phyloP scores from a whole-genome alignment of 208 protist species.

The Leishmania turanica region DNA sequence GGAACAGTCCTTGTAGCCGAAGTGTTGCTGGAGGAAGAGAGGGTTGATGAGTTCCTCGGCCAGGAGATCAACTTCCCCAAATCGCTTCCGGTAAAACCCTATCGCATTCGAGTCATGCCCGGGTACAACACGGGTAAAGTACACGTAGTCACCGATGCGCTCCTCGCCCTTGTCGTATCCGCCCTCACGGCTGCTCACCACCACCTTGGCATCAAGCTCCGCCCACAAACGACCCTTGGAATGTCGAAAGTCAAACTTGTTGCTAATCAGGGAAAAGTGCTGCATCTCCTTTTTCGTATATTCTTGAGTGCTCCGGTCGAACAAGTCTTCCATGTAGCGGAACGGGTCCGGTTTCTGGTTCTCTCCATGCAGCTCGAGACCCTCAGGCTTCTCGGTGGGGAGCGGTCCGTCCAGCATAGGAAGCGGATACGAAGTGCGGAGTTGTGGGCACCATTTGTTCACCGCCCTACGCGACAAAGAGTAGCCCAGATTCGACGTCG shows the following conservation, averaged over 20 bases:
- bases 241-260: constrained; percentile 89
- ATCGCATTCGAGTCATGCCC: constrained; percentile 71
- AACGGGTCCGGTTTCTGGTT: constrained; percentile 72
- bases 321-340: constrained; percentile 90
- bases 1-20: constrained; percentile 88
- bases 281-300: constrained; percentile 72
- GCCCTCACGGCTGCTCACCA: constrained; percentile 84
- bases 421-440: constrained; percentile 73
- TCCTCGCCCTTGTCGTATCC: constrained; percentile 93
- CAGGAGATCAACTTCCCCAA: constrained; percentile 84
- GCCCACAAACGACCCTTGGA: constrained; percentile 82
- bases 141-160: constrained; percentile 89
- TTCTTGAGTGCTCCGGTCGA: constrained; percentile 74
- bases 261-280: constrained; percentile 68
- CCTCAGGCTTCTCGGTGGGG: constrained; percentile 51
- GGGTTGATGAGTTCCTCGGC: constrained; percentile 93
- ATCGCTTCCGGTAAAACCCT: constrained; percentile 90
- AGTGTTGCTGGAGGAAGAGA: constrained; percentile 79
- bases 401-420: constrained; percentile 82
- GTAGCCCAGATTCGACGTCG: constrained; percentile 66
- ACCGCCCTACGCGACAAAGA: constrained; percentile 47
- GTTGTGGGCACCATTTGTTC: constrained; percentile 70
- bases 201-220: constrained; percentile 85
- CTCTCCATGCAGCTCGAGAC: constrained; percentile 59
- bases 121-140: constrained; percentile 86